Base-by-base conservation (phyloP, 495 filamentous ascomycete species). In the Astrothelium subdiscretum region DNA sequence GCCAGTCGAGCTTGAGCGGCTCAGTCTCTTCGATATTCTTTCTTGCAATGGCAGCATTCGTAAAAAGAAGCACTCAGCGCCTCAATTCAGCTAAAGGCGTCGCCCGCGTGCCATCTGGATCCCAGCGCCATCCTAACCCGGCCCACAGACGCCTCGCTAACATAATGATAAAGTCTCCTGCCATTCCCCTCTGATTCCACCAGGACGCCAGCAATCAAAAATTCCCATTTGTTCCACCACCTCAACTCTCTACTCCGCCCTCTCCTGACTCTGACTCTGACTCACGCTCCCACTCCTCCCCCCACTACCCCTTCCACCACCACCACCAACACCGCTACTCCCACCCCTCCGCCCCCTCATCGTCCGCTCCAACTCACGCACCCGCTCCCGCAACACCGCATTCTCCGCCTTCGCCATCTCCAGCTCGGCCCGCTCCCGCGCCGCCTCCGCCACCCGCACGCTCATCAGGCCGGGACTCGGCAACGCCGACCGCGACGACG, bases 401-500 rank as follows among this genome's bases (percentile, higher is more conserved):
- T 96, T 96, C 75, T 96, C 91, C 11, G 80, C 76, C 73, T 87
- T 90, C 40, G 87, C 81, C 5, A 74, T 73, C 54, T 95, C 90
- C 13, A 94, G 68, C 69, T 95, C 90, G 57, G 78, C 77, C 43
- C 84, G 80, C 61, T 89, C 86, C 59, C 82, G 79, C 0, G 82
- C 78, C 2, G 81, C 80, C 71, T 95, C 90, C 67, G 92, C 88
- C 69, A 87, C 88, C 3, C 87, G 75, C 61, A 76, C 67, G n/a
- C 69, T 72, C 40, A 66, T 57, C 27, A 65, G 22, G 40, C 32
- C 62, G 43, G 60, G 59, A 52, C 26, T 68, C 65, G 65, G 71
- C 54, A 58, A 62, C 57, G 20, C 57, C 61, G 29, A 69, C 65
- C 29, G 70, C 63, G 22, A 64, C 63, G 27, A 61, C 68, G n/a